These are phyloP conservation scores for Beauveria pseudobassiana DNA, from an alignment of 2,329 filamentous ascomycete genomes.

Conservation along the genomic window DNA sequence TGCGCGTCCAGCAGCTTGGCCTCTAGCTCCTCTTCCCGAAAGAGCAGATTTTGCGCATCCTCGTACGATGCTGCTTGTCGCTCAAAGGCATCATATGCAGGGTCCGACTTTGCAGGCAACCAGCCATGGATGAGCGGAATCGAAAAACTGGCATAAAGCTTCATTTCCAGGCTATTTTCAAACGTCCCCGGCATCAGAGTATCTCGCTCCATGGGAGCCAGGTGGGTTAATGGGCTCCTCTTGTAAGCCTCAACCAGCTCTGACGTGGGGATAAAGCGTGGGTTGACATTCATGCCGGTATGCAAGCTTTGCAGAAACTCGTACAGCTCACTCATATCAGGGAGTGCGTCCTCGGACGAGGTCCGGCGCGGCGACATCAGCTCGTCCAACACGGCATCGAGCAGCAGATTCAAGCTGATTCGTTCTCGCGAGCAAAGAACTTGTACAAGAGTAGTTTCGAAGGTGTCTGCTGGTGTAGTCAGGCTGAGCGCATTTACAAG, in stretches of 20 bases:
- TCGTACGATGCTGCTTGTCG: conserved; percentile 80
- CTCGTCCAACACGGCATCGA: conserved; percentile 89
- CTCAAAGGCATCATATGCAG: conserved; percentile 61
- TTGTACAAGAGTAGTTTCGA: conserved; percentile 66
- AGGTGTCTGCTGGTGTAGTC: conserved; percentile 59
- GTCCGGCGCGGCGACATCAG: conserved; percentile 71
- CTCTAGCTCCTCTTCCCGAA: conserved; percentile 82
- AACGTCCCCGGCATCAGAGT: conserved; percentile 62
- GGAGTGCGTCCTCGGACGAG: conserved; percentile 56
- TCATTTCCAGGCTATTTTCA: conserved; percentile 80
- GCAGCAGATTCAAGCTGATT: conserved; percentile 74
- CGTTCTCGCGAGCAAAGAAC: conserved; percentile 75
- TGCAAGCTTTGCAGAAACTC: conserved; percentile 80
- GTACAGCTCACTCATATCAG: conserved; percentile 84
- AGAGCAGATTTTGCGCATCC: conserved; percentile 82
- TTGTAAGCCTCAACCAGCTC: conserved; percentile 40
- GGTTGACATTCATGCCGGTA: conserved; percentile 98
- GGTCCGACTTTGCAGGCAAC: conserved; percentile 63
- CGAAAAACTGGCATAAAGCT: conserved; percentile 82
- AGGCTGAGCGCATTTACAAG: conserved; percentile 87
- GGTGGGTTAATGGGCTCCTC: conserved; percentile 44
- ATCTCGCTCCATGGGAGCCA: conserved; percentile 42
- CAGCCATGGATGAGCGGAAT: conserved; percentile 90
- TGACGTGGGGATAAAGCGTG: conserved; percentile 63
- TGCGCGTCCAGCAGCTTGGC: conserved; percentile 50